These are phyloP conservation scores for Hypoxylon sp. DNA, from an alignment of 2,329 filamentous ascomycete genomes.

Conservation along the genomic window DNA sequence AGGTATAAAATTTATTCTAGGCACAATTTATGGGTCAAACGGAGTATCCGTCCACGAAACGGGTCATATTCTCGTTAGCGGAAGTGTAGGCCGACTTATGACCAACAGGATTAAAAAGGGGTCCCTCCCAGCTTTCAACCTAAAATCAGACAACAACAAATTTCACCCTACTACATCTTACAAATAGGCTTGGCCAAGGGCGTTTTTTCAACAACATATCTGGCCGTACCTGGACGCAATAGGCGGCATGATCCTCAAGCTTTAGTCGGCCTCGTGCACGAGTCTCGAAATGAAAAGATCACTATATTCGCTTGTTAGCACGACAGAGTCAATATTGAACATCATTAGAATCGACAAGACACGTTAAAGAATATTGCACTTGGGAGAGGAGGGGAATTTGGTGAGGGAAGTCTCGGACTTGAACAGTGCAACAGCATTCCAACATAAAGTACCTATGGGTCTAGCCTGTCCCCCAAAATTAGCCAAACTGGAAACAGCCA, in stretches of 20 bases:
- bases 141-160: neutral
- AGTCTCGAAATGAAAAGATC: neutral
- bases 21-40: neutral
- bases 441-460: neutral
- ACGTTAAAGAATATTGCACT: neutral
- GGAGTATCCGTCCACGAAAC: neutral
- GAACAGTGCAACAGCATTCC: neutral
- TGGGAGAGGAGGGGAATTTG: neutral
- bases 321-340: neutral
- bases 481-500: neutral
- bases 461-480: neutral
- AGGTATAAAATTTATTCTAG: neutral
- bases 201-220: neutral
- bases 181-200: neutral
- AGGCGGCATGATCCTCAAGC: neutral
- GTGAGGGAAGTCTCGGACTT: neutral
- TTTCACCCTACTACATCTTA: neutral
- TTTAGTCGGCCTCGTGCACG: neutral
- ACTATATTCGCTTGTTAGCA: neutral
- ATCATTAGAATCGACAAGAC: neutral
- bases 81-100: neutral
- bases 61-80: neutral
- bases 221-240: neutral
- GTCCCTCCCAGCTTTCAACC: neutral
- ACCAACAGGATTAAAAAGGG: neutral